Conservation (phyloP, 2,329 filamentous ascomycete genomes). For the Botryotinia globosa region DNA sequence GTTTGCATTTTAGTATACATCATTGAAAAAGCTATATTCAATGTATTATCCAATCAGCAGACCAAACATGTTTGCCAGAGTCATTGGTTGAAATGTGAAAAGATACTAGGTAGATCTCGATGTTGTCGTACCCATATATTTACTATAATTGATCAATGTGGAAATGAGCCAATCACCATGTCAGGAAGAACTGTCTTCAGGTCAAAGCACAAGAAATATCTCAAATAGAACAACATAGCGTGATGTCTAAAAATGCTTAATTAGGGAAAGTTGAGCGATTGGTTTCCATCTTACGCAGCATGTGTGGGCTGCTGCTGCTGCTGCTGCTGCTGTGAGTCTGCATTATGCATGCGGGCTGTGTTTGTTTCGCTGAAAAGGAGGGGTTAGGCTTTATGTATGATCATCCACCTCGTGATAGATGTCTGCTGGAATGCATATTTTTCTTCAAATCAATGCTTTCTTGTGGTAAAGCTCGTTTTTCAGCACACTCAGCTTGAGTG, state of each 20-base stretch:
- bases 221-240: background rate
- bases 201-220: background rate
- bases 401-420: background rate
- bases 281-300: background rate
- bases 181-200: background rate
- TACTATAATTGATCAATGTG: background rate
- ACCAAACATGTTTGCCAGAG: background rate
- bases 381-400: background rate
- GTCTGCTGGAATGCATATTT: background rate
- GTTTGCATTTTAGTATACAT: background rate
- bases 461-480: background rate
- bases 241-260: background rate
- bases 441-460: background rate
- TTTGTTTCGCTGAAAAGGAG: background rate
- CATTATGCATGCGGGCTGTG: constrained; percentile 1
- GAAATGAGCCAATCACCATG: background rate
- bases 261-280: background rate
- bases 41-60: background rate
- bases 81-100: background rate
- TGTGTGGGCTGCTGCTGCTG: background rate
- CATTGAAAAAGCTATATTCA: background rate
- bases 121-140: background rate
- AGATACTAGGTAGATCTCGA: background rate
- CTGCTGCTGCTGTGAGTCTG: background rate
- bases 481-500: background rate